These are phyloP conservation scores for Capronia epimyces DNA, from an alignment of 2,329 filamentous ascomycete genomes.

Conservation along the genomic window DNA sequence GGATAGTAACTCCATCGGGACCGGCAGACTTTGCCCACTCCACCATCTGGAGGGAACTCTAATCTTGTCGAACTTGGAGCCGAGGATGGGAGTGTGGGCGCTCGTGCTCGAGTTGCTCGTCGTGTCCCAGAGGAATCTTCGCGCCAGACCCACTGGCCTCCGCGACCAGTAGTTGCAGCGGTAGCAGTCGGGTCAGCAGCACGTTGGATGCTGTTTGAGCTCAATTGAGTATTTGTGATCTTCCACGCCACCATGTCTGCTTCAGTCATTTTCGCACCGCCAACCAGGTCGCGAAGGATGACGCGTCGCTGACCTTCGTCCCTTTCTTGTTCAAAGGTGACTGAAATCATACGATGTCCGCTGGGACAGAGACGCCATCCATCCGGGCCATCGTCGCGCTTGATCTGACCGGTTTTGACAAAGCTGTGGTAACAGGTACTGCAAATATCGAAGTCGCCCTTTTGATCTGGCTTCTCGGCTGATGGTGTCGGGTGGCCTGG, in stretches of 20 bases:
- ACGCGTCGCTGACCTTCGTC: conserved; percentile 62
- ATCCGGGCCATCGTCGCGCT: conserved; percentile 65
- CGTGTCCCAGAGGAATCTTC: conserved; percentile 21
- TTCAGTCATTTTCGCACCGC: conserved; percentile 64
- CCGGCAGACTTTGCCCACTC: conserved; percentile 57
- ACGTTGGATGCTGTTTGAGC: conserved; percentile 2
- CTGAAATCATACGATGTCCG: conserved; percentile 77
- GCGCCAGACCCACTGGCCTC: conserved; percentile 28
- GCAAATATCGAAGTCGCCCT: conserved; percentile 85
- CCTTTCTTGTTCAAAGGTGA: conserved; percentile 64
- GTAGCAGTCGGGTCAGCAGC: neutral
- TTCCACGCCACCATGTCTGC: conserved; percentile 42
- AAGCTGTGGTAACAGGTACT: conserved; percentile 67
- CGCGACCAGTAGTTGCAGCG: neutral
- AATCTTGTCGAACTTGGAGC: too few species aligned
- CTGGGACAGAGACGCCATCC: conserved; percentile 79
- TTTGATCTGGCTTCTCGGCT: conserved; percentile 54
- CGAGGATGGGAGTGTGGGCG: conserved; percentile 7
- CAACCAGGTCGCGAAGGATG: conserved; percentile 68
- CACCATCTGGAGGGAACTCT: conserved; percentile 77
- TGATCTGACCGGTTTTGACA: conserved; percentile 59
- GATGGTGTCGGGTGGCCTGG: conserved; percentile 40
- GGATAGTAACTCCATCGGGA: conserved; percentile 79
- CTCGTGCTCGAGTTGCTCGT: conserved; percentile 14
- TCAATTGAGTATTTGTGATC: conserved; percentile 12